Evolutionary conservation across 2,329 filamentous ascomycete species (phyloP), one percentile per base, ranked within the genome.

Genomic region (Clonostachys chloroleuca): DNA sequence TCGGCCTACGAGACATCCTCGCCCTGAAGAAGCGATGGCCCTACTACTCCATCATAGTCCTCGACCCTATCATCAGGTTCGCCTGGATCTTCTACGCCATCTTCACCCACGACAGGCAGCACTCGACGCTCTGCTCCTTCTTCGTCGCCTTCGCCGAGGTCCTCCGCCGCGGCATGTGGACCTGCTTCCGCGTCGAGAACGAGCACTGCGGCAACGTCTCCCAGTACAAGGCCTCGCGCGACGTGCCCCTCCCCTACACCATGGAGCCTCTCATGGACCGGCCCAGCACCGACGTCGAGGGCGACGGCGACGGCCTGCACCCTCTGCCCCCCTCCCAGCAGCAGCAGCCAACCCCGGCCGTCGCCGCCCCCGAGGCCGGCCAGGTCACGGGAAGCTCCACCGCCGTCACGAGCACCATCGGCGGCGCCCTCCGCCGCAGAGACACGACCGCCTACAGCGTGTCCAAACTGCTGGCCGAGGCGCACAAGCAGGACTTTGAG

Each of bases 21-120:
- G 91, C 86, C 0, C 87, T 94, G 57, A 92, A 92, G 60, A 75
- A 76, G 12, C 75, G 79, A 5, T 94, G 89, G 86, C 74, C 85
- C 40, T 99, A 99, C 72, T 99, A 97, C 62, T 64, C 68, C 6
- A 89, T 94, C 49, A 95, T 97, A 79, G 58, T 86, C 3, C 52
- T 92, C 36, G 91, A 99, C 61, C 87, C 92, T 0, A 75, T 96
- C 6, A 74, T 99, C 17, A 86, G 94, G 16, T 96, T 95, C 68
- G 87, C 89, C 51, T 97, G 94, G 94, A 86, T 97, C 50, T 88
- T 95, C 61, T 97, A 96, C 67, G 85, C 87, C 53, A 87, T 96
- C 50, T 95, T 89, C 64, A 84, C 85, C 1, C 72, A 86, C 51
- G 78, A 95, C 58, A 67, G 85, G 0, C 91, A 96, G 59, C 92